phyloP scores from a whole-genome alignment of 2,329 filamentous ascomycete genomes.

The Sarocladium kiliense region DNA sequence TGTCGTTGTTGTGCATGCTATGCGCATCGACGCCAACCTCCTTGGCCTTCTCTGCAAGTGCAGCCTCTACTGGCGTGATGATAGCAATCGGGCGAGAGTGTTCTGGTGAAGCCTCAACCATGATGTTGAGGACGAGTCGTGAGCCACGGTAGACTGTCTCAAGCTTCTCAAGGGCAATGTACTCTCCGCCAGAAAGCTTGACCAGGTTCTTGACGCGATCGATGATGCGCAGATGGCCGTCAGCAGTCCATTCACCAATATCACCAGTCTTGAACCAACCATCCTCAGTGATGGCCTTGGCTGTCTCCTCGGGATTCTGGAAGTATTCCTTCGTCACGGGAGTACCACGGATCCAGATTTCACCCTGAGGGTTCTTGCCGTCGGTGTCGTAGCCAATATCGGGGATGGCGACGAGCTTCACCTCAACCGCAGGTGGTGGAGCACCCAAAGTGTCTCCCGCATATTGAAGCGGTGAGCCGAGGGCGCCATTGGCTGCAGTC shows the following conservation, averaged over 20 bases:
- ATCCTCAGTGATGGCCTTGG: conserved; percentile 70
- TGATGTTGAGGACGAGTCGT: conserved; percentile 77
- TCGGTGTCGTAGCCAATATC: conserved; percentile 82
- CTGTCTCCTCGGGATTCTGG: conserved; percentile 80
- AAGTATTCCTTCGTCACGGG: conserved; percentile 76
- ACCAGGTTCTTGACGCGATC: conserved; percentile 98
- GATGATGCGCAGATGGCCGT: conserved; percentile 80
- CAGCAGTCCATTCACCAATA: conserved; percentile 79
- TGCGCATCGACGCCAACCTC: conserved; percentile 60
- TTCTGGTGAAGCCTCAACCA: conserved; percentile 73
- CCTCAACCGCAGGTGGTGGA: conserved; percentile 69
- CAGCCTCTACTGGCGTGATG: conserved; percentile 64
- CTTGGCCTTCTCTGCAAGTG: conserved; percentile 54
- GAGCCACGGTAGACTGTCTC: conserved; percentile 84
- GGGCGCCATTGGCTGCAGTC: conserved; percentile 77
- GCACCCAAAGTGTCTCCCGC: conserved; percentile 73
- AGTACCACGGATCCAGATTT: conserved; percentile 81
- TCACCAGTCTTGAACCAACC: conserved; percentile 98
- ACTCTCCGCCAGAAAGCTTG: conserved; percentile 93
- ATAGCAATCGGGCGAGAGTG: conserved; percentile 78
- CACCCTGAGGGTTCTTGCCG: conserved; percentile 70
- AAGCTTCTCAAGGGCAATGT: conserved; percentile 93
- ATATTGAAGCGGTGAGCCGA: conserved; percentile 82
- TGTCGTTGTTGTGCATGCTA: conserved; percentile 61
- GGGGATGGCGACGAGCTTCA: conserved; percentile 86